Conservation (phyloP, 1,284 basidiomycete genomes). For the Caloboletus firmus region DNA sequence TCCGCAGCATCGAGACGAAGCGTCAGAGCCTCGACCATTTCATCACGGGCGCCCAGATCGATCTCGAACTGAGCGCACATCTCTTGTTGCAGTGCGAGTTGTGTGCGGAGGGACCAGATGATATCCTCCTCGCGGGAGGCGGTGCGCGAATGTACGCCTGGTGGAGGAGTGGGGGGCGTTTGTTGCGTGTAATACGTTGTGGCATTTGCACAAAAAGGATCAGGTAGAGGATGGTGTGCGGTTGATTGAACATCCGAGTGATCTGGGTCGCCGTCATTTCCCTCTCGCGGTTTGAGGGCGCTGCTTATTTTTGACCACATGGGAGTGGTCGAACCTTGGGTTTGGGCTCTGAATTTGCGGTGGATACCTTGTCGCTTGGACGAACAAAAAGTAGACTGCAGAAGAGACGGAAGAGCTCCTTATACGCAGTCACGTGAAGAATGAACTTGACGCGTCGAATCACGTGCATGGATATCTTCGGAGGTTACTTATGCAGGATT, state of each 20-base stretch:
- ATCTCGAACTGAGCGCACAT: slow-evolving; percentile 70
- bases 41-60: slow-evolving; percentile 68
- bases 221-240: slow-evolving; percentile 47
- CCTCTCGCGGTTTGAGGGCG: slow-evolving; percentile 48
- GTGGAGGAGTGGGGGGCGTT: slow-evolving; percentile 63
- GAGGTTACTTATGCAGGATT: neutral
- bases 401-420: neutral
- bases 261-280: slow-evolving; percentile 41
- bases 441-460: slow-evolving; percentile 30
- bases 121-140: slow-evolving; percentile 68
- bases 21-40: slow-evolving; percentile 61
- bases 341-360: neutral
- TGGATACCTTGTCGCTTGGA: neutral
- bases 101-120: slow-evolving; percentile 69
- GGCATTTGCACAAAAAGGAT: slow-evolving; percentile 72
- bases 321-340: neutral
- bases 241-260: slow-evolving; percentile 40
- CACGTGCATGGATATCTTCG: slow-evolving; percentile 26
- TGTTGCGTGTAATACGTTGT: slow-evolving; percentile 74
- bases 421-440: slow-evolving; percentile 27
- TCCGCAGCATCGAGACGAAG: slow-evolving; percentile 53
- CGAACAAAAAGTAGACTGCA: neutral
- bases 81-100: slow-evolving; percentile 67
- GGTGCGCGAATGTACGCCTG: slow-evolving; percentile 50
- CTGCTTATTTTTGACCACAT: slow-evolving; percentile 68